These are phyloP conservation scores for Aquilaria agallochum DNA, from an alignment of 441 rosid genomes.

Conservation along the genomic window DNA sequence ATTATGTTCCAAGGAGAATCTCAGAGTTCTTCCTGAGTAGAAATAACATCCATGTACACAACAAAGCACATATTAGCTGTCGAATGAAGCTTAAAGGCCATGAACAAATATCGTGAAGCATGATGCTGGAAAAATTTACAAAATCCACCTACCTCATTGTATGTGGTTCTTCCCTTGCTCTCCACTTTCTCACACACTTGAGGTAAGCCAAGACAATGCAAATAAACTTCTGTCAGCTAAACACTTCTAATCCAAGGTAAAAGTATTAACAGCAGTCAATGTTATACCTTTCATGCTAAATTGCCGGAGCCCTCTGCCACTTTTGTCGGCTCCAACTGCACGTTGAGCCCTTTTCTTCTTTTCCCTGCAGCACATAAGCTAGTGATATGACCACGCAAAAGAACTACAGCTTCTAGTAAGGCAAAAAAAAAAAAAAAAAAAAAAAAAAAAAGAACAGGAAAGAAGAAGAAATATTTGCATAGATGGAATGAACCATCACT, in stretches of 20 bases:
- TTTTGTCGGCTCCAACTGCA: slow-evolving; percentile 80
- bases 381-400: slow-evolving; percentile 11
- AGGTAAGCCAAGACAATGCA: slow-evolving; percentile 11
- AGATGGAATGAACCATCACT: no score
- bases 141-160: slow-evolving; percentile 84
- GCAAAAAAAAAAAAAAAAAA: no score
- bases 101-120: no score
- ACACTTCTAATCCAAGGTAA: neutral
- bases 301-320: slow-evolving; percentile 95
- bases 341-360: slow-evolving; percentile 91
- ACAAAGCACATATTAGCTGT: no score
- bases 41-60: no score
- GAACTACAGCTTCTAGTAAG: neutral
- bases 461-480: neutral
- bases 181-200: slow-evolving; percentile 98
- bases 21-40: no score
- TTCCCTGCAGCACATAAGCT: slow-evolving; percentile 43
- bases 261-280: neutral
- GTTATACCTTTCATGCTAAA: slow-evolving; percentile 93
- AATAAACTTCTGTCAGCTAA: neutral
- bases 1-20: no score
- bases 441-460: neutral
- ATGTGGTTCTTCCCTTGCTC: slow-evolving; percentile 97
- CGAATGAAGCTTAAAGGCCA: no score
- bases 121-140: slow-evolving; percentile 2